These are phyloP conservation scores for Hippophae tibetana DNA, from an alignment of 306 rosid species.

Conservation along the genomic window DNA sequence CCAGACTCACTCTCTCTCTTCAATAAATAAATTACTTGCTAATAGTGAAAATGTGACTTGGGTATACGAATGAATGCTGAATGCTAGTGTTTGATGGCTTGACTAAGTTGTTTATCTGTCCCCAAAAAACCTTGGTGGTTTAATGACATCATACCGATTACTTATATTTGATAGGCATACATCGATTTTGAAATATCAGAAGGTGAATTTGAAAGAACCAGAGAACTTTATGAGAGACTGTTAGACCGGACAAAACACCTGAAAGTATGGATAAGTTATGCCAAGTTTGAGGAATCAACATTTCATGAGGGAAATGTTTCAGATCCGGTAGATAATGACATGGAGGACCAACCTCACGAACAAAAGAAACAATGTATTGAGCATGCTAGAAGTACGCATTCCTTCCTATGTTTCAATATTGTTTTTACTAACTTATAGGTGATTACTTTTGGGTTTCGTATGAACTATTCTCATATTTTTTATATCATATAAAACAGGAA, in stretches of 20 bases:
- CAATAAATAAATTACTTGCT: too few relatives aligned
- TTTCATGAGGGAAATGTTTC: conserved; percentile 19
- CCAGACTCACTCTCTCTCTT: too few relatives aligned
- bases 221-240: conserved; percentile 74
- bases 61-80: too few relatives aligned
- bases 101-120: too few relatives aligned
- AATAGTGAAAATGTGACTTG: too few relatives aligned
- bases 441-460: conserved; percentile 9
- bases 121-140: too few relatives aligned
- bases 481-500: conserved; percentile 37
- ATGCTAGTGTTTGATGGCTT: too few relatives aligned
- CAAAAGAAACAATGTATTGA: conserved; percentile 54
- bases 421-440: neutral
- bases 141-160: too few relatives aligned
- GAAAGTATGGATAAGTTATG: conserved; percentile 86
- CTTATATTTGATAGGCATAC: conserved; percentile 39
- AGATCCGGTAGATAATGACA: conserved; percentile 25
- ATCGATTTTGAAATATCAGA: conserved; percentile 83
- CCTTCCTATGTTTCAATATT: conserved; percentile 11
- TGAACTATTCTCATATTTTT: neutral
- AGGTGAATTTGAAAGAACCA: conserved; percentile 69
- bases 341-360: conserved; percentile 22
- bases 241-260: conserved; percentile 88
- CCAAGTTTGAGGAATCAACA: conserved; percentile 77
- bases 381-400: conserved; percentile 63